Evolutionary conservation across 257 asterid species (phyloP).

Genomic region (Nicotiana tabacum): DNA sequence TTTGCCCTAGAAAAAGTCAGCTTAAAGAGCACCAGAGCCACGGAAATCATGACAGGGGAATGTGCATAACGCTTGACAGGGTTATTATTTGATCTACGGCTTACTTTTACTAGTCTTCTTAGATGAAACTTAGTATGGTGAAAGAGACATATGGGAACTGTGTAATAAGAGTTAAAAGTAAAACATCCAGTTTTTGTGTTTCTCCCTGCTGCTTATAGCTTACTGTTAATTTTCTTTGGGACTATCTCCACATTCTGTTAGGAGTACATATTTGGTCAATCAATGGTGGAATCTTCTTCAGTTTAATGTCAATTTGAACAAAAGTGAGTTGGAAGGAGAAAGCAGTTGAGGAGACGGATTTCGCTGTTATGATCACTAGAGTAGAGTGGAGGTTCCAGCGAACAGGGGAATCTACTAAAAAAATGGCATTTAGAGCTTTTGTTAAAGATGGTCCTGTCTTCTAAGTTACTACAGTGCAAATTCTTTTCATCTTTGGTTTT

Average conservation of each 20-base stretch:
- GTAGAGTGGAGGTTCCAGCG: not conserved
- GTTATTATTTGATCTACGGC: not conserved
- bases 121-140: not conserved
- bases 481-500: not conserved
- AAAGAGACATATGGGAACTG: not conserved
- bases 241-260: not conserved
- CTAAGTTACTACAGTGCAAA: not conserved
- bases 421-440: not conserved
- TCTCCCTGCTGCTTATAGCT: not conserved
- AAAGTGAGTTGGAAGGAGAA: not conserved
- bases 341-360: not conserved
- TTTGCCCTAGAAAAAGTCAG: not conserved
- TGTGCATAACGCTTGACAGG: not conserved
- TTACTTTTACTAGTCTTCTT: not conserved
- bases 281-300: not conserved
- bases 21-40: not conserved
- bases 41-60: not conserved
- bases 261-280: not conserved
- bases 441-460: not conserved
- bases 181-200: conserved; percentile 19
- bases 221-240: not conserved
- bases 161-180: conserved; percentile 3
- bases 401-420: not conserved
- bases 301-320: not conserved
- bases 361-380: not conserved